Evolutionary conservation across 768 basidiomycete species (phyloP).

Genomic region (Hydnomerulius pinastri): DNA sequence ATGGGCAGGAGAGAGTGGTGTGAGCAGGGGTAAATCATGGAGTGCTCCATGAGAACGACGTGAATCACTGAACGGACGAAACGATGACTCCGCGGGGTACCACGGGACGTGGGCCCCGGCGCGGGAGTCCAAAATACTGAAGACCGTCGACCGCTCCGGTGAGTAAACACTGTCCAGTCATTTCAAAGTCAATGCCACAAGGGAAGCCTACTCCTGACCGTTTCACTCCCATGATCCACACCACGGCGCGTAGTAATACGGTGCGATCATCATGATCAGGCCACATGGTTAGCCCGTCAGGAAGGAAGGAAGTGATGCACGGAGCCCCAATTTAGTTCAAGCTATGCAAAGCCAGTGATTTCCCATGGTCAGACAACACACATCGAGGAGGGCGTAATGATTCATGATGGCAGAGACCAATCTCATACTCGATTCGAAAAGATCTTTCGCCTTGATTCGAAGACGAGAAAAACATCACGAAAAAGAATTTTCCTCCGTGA

Average conservation of each 20-base stretch:
- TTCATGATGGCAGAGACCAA: neutral
- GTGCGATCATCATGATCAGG: conserved; percentile 21
- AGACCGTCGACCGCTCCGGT: neutral
- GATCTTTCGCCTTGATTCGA: neutral
- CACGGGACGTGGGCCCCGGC: neutral
- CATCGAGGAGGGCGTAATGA: neutral
- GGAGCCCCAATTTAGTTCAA: neutral
- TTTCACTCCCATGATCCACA: neutral
- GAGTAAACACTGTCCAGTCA: too few species aligned
- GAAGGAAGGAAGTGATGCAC: neutral
- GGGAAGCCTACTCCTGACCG: neutral
- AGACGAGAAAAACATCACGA: neutral
- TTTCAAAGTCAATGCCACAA: too few species aligned
- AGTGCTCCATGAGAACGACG: neutral
- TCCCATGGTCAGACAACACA: conserved; percentile 3
- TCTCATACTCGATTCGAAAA: neutral
- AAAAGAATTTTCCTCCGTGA: neutral
- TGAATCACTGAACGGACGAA: neutral
- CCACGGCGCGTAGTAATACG: neutral
- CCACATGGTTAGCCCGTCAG: neutral
- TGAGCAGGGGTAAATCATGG: neutral
- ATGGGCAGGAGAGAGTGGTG: neutral
- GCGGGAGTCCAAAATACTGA: neutral
- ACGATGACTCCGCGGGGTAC: conserved; percentile 1
- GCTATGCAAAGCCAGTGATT: conserved; percentile 1